Evolutionary conservation across 306 rosid species (phyloP).

Genomic region (Casuarina cunninghamiana): DNA sequence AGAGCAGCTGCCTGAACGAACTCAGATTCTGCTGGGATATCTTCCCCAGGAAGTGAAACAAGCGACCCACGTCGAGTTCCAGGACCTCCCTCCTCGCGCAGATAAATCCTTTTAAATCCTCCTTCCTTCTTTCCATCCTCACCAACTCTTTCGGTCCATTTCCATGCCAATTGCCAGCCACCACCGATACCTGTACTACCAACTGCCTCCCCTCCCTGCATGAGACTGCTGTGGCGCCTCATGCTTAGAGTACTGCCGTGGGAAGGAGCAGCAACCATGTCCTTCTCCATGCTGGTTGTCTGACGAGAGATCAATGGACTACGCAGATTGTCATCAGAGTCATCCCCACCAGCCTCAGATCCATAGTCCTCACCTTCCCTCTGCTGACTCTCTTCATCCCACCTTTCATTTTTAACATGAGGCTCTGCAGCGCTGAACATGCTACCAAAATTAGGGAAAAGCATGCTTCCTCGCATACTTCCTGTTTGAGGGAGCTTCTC

Average conservation of each 20-base stretch:
- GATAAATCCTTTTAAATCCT: constrained; percentile 77
- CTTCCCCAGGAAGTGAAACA: constrained; percentile 70
- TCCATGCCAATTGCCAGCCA: constrained; percentile 97
- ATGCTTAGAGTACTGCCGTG: constrained; percentile 70
- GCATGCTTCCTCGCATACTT: constrained; percentile 62
- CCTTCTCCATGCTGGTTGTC: constrained; percentile 81
- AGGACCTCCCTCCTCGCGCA: constrained; percentile 71
- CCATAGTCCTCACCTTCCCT: constrained; percentile 64
- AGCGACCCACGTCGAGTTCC: constrained; percentile 77
- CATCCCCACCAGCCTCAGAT: constrained; percentile 64
- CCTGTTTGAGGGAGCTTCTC: constrained; percentile 70
- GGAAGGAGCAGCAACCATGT: constrained; percentile 62
- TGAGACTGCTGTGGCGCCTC: constrained; percentile 77
- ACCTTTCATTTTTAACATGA: constrained; percentile 50
- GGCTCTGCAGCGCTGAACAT: constrained; percentile 80
- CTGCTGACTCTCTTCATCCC: constrained; percentile 87
- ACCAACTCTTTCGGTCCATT: constrained; percentile 78
- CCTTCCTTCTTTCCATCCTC: constrained; percentile 66
- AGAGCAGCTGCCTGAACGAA: constrained; percentile 85
- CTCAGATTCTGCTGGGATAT: constrained; percentile 56
- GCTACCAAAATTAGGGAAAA: constrained; percentile 80
- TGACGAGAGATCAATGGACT: constrained; percentile 92
- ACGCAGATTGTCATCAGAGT: constrained; percentile 77
- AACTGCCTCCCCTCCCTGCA: constrained; percentile 75
- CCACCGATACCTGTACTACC: constrained; percentile 88